These are phyloP conservation scores for Zygosaccharomyces rouxii DNA, from an alignment of 805 yeast species.

Conservation along the genomic window DNA sequence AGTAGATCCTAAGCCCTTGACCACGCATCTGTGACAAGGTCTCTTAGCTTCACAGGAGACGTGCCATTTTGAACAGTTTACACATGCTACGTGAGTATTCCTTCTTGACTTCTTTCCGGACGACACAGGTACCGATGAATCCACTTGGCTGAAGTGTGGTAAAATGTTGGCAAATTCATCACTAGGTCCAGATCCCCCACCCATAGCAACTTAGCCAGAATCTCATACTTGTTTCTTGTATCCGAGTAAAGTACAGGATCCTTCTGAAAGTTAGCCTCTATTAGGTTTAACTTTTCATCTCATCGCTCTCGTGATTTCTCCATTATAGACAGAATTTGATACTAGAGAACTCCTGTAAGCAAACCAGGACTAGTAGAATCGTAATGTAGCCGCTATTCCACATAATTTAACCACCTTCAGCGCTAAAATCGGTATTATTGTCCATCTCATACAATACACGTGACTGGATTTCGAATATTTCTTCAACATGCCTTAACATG, in stretches of 20 bases:
- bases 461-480: not conserved
- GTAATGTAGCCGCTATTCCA: not conserved
- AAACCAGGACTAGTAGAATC: not conserved
- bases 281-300: slow-evolving; percentile 1
- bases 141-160: not conserved
- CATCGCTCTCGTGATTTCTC: slow-evolving; percentile 2
- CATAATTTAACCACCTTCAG: too few relatives aligned
- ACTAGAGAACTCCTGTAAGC: not conserved
- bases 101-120: slow-evolving; percentile 13
- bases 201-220: not conserved
- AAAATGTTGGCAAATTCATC: slow-evolving; percentile 1
- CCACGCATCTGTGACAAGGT: slow-evolving; percentile 77
- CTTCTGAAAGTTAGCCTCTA: not conserved
- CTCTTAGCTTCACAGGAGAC: slow-evolving; percentile 82
- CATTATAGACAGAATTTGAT: not conserved
- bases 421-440: not conserved
- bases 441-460: not conserved
- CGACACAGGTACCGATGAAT: not conserved
- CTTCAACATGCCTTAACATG: not conserved
- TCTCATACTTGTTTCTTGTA: not conserved
- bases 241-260: too few relatives aligned
- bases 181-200: not conserved
- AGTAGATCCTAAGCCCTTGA: slow-evolving; percentile 58
- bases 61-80: slow-evolving; percentile 86
- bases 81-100: slow-evolving; percentile 84